Percentiles rank a stretch among this genome's conserved stretches.
Evolutionary conservation across 495 filamentous ascomycete genomes (phyloP).

Genomic region (Penicillium arizonense): DNA sequence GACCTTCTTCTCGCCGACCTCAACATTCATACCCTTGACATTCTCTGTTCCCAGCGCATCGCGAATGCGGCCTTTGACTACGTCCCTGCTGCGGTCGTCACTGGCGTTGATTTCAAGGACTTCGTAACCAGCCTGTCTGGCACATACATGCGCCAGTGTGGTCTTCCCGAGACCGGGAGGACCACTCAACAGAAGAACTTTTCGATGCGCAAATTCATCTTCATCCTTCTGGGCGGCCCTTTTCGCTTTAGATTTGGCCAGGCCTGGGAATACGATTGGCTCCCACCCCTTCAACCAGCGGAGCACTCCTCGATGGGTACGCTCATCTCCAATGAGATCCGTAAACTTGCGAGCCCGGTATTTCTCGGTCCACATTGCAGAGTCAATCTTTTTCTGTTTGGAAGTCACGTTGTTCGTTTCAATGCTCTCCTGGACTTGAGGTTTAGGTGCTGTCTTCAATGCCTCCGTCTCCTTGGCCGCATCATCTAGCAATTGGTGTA

Average conservation of each 20-base stretch:
- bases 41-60: conserved; percentile 90
- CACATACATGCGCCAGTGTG: conserved; percentile 93
- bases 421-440: conserved; percentile 34
- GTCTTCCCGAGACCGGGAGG: conserved; percentile 95
- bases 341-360: conserved; percentile 91
- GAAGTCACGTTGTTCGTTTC: conserved; percentile 35
- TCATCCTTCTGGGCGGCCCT: conserved; percentile 42
- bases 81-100: conserved; percentile 92
- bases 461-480: conserved; percentile 50
- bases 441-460: conserved; percentile 6
- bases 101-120: conserved; percentile 95
- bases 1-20: conserved; percentile 58
- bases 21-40: conserved; percentile 75
- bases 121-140: conserved; percentile 91
- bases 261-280: conserved; percentile 80
- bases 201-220: conserved; percentile 70
- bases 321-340: conserved; percentile 90
- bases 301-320: conserved; percentile 87
- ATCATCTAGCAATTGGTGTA: conserved; percentile 75
- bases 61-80: conserved; percentile 85
- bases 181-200: conserved; percentile 85
- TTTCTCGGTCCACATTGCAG: conserved; percentile 79
- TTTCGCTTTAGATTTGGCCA: conserved; percentile 53
- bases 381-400: conserved; percentile 34
- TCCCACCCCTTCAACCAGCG: conserved; percentile 96